Evolutionary conservation across 2,329 filamentous ascomycete genomes (phyloP), one percentile per base, ranked within the genome.

Genomic region (Pestalotiopsis sp.): DNA sequence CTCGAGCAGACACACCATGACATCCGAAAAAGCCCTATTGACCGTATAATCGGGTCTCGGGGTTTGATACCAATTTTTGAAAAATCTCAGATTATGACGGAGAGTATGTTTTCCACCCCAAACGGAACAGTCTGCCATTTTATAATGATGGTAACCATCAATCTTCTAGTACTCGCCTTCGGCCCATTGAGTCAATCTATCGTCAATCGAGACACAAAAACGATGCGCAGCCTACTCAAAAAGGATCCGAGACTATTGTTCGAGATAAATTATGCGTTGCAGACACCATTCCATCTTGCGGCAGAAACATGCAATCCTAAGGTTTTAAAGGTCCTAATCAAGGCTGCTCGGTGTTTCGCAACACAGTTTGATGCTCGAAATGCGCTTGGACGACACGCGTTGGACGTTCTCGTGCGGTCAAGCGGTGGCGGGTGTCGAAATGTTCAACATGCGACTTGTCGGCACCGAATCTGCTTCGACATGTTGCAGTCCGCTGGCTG

Each of bases 261-360:
- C 4, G 59, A 62, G n/a, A 41, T 3, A 62, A 62, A n/a, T 3
- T 12, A 39, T 62, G 59, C 17, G n/a, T 14, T n/a, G 14, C 59
- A 62, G 36, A 62, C 59, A 62, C 27, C 36, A 14, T 62, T 62
- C n/a, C 59, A 41, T n/a, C 59, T 62, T 23, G 59, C 59, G 4
- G 59, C 14, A 1, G 2, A 14, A 5, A 12, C 9, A 9, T 17
- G 11, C 25, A 62, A 12, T 9, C 36, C 13, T 41, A 31, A 62
- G 59, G 4, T 41, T 11, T 23, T 62, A 0, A 12, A 39, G 2
- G 59, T 62, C 2, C 31, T 62, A 2, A 25, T 62, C 4, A 5
- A 4, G 4, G 36, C 59, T 39, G 27, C 36, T 39, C 13, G 38
- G 14, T 11, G 38, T 20, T 11, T 14, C 3, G 39, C 14, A 12